Evolutionary conservation across 768 basidiomycete genomes (phyloP), one percentile per base, ranked within the genome.

Genomic region (Kwoniella botswanensis): DNA sequence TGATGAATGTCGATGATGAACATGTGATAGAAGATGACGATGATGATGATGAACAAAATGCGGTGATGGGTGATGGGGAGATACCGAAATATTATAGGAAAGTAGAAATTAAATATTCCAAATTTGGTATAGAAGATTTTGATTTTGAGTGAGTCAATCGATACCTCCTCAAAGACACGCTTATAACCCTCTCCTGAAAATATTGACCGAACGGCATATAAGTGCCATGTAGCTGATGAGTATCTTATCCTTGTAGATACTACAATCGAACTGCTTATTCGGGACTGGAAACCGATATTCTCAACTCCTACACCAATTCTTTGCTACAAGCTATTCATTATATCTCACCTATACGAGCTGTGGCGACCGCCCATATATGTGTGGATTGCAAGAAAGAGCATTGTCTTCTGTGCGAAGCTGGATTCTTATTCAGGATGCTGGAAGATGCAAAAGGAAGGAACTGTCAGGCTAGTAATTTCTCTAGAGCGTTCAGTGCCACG

Each of bases 71-170:
- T 12, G 66, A 68, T 12, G 79, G 77, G 0, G 65, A 75, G 12
- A 88, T 94, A 59, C 93, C 95, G 0, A 88, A 87, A 66, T 87
- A 90, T 71, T 99, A 97, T 82, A 90, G 92, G 68, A 91, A 90
- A 77, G 94, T 97, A 17, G 95, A 98, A 84, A 99, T 99, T 78
- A 93, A 95, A 83, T 99, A 99, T 82, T 95, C 93, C 50, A 96
- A 95, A 79, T 99, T 99, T 78, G 96, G 96, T 4, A 93, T 98
- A 18, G 96, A 98, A 81, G 96, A 99, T 83, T 99, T 99, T 78
- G 97, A 99, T 84, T 99, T 99, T 78, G 96, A 88, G 94, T 93
- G 81, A 67, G 87, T 82, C 13, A 15, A 55, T 43, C 26, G 15
- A 22, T 29, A 15, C 15, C 11, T 0, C 15, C 18, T 43, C 52